phyloP scores from a whole-genome alignment of 2,329 filamentous ascomycete species.

The Sporothrix protearum region DNA sequence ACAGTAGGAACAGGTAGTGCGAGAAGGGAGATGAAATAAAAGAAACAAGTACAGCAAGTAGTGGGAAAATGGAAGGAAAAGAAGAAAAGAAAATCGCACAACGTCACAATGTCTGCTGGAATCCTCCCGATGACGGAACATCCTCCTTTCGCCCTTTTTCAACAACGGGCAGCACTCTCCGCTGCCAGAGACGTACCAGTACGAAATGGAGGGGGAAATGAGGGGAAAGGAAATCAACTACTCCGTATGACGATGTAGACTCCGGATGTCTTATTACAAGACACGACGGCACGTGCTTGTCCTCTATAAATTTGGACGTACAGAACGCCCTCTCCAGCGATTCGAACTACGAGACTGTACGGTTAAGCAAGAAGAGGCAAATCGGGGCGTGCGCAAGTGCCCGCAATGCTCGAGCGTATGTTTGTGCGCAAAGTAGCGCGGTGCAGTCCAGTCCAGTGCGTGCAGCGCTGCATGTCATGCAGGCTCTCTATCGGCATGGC shows the following conservation, averaged over 20 bases:
- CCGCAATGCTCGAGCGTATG: neutral
- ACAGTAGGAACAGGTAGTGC: neutral
- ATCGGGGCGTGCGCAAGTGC: neutral
- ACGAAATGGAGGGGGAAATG: neutral
- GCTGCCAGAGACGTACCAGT: neutral
- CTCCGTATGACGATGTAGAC: no score
- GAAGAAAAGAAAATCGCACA: neutral
- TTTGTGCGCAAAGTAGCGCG: neutral
- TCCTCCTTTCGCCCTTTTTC: neutral
- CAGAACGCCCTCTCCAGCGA: neutral
- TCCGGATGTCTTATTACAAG: neutral
- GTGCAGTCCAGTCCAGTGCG: neutral
- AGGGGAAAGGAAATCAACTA: neutral
- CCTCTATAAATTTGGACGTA: slow-evolving; percentile 4
- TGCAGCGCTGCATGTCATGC: neutral
- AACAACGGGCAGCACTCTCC: neutral
- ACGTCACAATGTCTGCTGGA: neutral
- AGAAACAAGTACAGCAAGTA: neutral
- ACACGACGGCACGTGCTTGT: neutral
- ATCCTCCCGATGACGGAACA: neutral
- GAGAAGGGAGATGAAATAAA: neutral
- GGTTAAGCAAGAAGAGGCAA: neutral
- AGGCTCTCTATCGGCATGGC: neutral
- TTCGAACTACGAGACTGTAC: neutral
- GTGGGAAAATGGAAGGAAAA: neutral